These are phyloP conservation scores for Claviceps africana DNA, from an alignment of 2,329 filamentous ascomycete species.

Conservation along the genomic window DNA sequence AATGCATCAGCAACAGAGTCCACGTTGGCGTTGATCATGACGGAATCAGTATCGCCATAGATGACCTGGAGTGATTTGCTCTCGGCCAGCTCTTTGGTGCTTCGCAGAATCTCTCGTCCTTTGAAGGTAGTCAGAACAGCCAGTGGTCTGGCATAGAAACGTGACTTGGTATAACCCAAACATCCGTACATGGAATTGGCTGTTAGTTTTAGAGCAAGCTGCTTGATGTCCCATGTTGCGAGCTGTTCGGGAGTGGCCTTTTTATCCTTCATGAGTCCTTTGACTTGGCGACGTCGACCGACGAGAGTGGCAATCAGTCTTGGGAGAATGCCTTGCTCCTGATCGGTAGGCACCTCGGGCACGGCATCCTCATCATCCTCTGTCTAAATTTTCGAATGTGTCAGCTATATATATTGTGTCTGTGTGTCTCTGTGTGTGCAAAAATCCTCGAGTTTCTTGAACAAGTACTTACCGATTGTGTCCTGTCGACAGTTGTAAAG, in stretches of 20 bases:
- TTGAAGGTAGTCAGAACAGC: slow-evolving; percentile 95
- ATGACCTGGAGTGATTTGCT: slow-evolving; percentile 85
- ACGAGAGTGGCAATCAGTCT: slow-evolving; percentile 86
- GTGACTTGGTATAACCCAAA: slow-evolving; percentile 89
- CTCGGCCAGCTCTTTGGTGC: slow-evolving; percentile 91
- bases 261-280: slow-evolving; percentile 93
- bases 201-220: slow-evolving; percentile 89
- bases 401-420: no score
- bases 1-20: slow-evolving; percentile 84
- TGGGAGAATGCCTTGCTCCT: slow-evolving; percentile 75
- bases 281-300: slow-evolving; percentile 76
- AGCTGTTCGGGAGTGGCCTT: slow-evolving; percentile 72
- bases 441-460: no score
- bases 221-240: slow-evolving; percentile 95
- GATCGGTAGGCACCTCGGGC: slow-evolving; percentile 67
- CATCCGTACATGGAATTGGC: slow-evolving; percentile 99
- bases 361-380: slow-evolving; percentile 80
- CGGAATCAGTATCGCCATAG: slow-evolving; percentile 96
- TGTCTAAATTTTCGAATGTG: slow-evolving; percentile 13
- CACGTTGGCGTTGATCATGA: slow-evolving; percentile 99
- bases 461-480: slow-evolving; percentile 48
- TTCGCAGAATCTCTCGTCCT: slow-evolving; percentile 89
- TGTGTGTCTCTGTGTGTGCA: no score
- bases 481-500: slow-evolving; percentile 89
- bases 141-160: slow-evolving; percentile 89